A percentile compares a stretch with the other conserved stretches of the same genome.
phyloP scores from a whole-genome alignment of 2,329 filamentous ascomycete species.

The Penicillium oxalicum region DNA sequence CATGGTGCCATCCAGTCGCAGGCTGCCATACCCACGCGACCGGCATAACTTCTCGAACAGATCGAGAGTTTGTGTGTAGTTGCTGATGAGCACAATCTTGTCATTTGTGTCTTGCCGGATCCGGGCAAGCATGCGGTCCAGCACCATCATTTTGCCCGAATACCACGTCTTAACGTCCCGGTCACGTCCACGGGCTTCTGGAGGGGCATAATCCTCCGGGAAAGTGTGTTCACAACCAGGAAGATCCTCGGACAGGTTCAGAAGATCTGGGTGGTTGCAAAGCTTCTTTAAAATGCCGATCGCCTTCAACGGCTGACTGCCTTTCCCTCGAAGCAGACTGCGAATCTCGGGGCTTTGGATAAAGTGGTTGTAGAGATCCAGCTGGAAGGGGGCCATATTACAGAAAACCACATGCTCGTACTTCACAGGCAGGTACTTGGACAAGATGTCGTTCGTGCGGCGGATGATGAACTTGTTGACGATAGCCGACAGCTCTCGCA shows the following conservation, averaged over 20 bases:
- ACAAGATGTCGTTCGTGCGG: conserved; percentile 93
- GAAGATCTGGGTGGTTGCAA: conserved; percentile 93
- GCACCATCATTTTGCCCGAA: conserved; percentile 94
- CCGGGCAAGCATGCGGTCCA: conserved; percentile 95
- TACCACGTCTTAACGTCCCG: conserved; percentile 93
- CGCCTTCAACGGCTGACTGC: conserved; percentile 90
- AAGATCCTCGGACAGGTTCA: conserved; percentile 75
- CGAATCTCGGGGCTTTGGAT: conserved; percentile 94
- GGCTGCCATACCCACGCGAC: conserved; percentile 71
- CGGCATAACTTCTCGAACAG: conserved; percentile 90
- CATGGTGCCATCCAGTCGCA: conserved; percentile 95
- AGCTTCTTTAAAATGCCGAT: conserved; percentile 97
- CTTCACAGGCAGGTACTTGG: conserved; percentile 95
- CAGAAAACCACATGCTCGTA: conserved; percentile 99
- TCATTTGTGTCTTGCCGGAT: conserved; percentile 96
- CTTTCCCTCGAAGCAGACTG: conserved; percentile 83
- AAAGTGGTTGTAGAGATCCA: conserved; percentile 93
- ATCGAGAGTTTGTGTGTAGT: conserved; percentile 94
- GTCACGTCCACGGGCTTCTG: conserved; percentile 80
- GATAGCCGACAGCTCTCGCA: conserved; percentile 70
- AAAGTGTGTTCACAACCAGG: conserved; percentile 77
- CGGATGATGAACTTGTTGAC: conserved; percentile 99
- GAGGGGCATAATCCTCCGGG: conserved; percentile 82
- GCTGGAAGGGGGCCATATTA: conserved; percentile 85
- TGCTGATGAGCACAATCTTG: conserved; percentile 98